Percentiles rank a stretch among this genome's conserved stretches.
Evolutionary conservation across 163 green algal genomes (phyloP).

Genomic region (Trebouxia gelatinosa): DNA sequence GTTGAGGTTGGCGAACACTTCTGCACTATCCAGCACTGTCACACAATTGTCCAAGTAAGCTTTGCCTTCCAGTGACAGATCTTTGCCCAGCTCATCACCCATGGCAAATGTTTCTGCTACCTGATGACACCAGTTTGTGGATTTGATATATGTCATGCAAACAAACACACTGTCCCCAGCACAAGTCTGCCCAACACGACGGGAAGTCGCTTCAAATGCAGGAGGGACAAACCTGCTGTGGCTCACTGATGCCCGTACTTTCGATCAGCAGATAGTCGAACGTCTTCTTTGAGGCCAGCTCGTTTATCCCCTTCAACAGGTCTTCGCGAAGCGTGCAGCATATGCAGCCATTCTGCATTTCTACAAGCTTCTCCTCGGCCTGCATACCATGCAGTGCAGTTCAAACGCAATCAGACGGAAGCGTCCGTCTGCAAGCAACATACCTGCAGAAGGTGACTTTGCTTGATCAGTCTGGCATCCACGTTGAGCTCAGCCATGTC

Average conservation of each 20-base stretch:
- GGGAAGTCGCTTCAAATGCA: no score
- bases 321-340: slow-evolving; percentile 82
- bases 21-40: slow-evolving; percentile 75
- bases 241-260: slow-evolving; percentile 48
- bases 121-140: slow-evolving; percentile 27
- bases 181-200: no score
- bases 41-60: slow-evolving; percentile 71
- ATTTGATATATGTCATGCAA: no score
- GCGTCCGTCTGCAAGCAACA: neutral
- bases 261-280: slow-evolving; percentile 87
- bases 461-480: slow-evolving; percentile 53
- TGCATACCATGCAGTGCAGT: neutral
- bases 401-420: neutral
- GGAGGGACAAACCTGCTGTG: neutral
- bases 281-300: slow-evolving; percentile 46
- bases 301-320: slow-evolving; percentile 56
- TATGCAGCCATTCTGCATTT: slow-evolving; percentile 86
- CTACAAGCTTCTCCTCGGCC: slow-evolving; percentile 62
- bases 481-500: slow-evolving; percentile 93
- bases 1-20: slow-evolving; percentile 56
- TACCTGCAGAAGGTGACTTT: neutral
- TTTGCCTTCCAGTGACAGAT: slow-evolving; percentile 51
- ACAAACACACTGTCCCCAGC: no score
- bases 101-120: slow-evolving; percentile 76
- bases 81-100: slow-evolving; percentile 30